Evolutionary conservation across 2,329 filamentous ascomycete species (phyloP).

Genomic region (Aspergillus pseudoterreus): DNA sequence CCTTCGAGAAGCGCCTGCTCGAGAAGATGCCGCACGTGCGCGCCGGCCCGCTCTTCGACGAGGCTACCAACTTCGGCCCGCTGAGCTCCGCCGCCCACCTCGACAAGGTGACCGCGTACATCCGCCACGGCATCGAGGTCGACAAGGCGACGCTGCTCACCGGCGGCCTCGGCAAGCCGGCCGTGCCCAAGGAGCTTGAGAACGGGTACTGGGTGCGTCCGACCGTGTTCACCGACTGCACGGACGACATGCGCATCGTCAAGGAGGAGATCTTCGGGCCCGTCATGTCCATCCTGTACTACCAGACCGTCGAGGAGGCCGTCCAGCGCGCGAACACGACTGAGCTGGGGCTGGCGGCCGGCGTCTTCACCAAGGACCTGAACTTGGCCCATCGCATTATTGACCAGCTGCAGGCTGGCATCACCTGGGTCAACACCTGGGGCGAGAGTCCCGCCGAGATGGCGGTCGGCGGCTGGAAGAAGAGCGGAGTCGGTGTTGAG

Average conservation of each 20-base stretch:
- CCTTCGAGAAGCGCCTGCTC: conserved; percentile 66
- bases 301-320: conserved; percentile 66
- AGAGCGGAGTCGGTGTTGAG: conserved; percentile 82
- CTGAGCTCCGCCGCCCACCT: conserved; percentile 71
- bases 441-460: conserved; percentile 90
- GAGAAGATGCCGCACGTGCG: conserved; percentile 69
- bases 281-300: conserved; percentile 76
- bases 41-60: conserved; percentile 68
- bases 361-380: conserved; percentile 75
- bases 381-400: conserved; percentile 70
- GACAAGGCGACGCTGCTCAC: conserved; percentile 72
- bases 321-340: conserved; percentile 73
- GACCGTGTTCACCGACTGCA: conserved; percentile 83
- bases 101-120: conserved; percentile 75
- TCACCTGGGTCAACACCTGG: conserved; percentile 93
- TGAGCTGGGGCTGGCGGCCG: conserved; percentile 73
- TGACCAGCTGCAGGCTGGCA: conserved; percentile 70
- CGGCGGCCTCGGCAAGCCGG: conserved; percentile 63
- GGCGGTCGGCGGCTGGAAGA: conserved; percentile 89
- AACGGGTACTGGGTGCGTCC: conserved; percentile 81
- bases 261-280: conserved; percentile 86
- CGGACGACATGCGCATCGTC: conserved; percentile 73
- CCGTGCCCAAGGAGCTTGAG: conserved; percentile 48
- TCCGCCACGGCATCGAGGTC: conserved; percentile 66
- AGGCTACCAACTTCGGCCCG: conserved; percentile 76